Percentiles rank a stretch among this genome's conserved stretches.
Evolutionary conservation across 2,329 filamentous ascomycete species (phyloP).

Genomic region (Trichophyton simii): DNA sequence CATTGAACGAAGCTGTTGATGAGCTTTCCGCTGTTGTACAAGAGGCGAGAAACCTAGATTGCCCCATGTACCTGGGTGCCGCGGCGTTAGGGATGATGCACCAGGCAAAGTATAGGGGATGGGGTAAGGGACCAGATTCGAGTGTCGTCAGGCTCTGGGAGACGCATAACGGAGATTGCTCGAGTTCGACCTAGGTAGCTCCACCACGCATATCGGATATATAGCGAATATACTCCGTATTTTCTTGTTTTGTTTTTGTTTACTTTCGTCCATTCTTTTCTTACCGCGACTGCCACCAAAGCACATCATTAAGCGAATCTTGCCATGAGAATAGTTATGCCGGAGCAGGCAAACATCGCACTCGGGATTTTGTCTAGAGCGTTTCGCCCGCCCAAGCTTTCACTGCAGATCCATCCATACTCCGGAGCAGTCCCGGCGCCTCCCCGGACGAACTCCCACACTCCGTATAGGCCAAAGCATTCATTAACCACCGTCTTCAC

Average conservation of each 20-base stretch:
- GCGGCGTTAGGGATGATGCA: slow-evolving; percentile 25
- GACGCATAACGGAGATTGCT: neutral
- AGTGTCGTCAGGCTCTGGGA: slow-evolving; percentile 12
- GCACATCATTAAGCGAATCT: no score
- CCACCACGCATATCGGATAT: neutral
- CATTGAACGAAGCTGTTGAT: slow-evolving; percentile 26
- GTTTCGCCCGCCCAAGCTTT: neutral
- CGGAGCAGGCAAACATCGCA: neutral
- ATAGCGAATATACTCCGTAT: neutral
- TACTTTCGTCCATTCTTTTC: no score
- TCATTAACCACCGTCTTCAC: neutral
- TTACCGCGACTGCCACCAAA: no score
- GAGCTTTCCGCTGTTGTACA: slow-evolving; percentile 33
- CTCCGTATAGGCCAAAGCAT: neutral
- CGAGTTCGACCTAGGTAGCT: neutral
- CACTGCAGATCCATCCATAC: neutral
- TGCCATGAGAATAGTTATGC: no score
- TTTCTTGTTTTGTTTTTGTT: no score
- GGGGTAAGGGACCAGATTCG: slow-evolving; percentile 21
- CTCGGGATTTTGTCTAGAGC: neutral
- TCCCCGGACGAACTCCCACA: neutral
- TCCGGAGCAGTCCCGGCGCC: neutral
- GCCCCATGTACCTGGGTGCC: slow-evolving; percentile 28
- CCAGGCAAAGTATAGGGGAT: slow-evolving; percentile 22
- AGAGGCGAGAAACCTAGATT: slow-evolving; percentile 28